A percentile compares a stretch with the other conserved stretches of the same genome.
These are phyloP conservation scores for Tubosaeta sp. DNA, from an alignment of 768 basidiomycete genomes.

Conservation along the genomic window DNA sequence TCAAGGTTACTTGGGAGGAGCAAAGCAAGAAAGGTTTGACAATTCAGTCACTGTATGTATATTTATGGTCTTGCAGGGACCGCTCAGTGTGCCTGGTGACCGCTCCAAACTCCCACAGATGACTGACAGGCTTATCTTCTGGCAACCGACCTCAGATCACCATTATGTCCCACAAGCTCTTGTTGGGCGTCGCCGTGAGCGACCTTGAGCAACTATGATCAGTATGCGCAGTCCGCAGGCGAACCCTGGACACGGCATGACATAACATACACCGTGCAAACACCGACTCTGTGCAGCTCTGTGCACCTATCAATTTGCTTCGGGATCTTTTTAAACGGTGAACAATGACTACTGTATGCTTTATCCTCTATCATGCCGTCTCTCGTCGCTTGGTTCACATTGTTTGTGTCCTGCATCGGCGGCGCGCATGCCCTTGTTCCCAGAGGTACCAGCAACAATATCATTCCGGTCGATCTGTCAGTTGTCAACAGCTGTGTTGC, in stretches of 20 bases:
- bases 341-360: background rate
- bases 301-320: background rate
- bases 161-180: too few relatives aligned
- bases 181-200: too few relatives aligned
- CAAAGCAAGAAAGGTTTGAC: background rate
- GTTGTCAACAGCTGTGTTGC: constrained; percentile 5
- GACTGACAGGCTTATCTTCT: background rate
- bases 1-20: background rate
- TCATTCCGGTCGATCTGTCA: background rate
- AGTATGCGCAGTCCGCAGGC: background rate
- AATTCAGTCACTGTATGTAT: background rate
- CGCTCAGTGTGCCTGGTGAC: background rate
- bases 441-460: background rate
- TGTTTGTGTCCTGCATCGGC: background rate
- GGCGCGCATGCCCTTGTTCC: background rate
- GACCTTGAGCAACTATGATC: too few relatives aligned
- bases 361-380: background rate
- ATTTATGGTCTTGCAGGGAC: background rate
- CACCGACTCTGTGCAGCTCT: background rate
- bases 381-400: background rate
- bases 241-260: too few relatives aligned
- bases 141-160: background rate
- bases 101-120: background rate
- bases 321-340: background rate
- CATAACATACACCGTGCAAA: background rate